A percentile compares a stretch with the other conserved stretches of the same genome.
Evolutionary conservation across 768 basidiomycete species (phyloP).

Genomic region (Austroboletus festivus): DNA sequence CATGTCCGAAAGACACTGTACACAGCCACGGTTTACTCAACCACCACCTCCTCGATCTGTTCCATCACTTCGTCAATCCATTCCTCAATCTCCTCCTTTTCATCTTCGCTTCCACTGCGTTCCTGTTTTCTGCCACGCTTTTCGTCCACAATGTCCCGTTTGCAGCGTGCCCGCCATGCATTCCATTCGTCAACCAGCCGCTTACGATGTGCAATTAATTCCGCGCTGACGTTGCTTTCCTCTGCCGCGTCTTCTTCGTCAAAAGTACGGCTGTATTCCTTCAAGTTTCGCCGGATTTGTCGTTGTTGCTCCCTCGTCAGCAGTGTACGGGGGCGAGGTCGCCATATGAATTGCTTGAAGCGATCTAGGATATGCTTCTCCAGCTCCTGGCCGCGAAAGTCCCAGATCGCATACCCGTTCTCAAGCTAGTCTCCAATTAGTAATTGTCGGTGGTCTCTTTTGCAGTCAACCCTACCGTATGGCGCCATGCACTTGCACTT

Average conservation of each 20-base stretch:
- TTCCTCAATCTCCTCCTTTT: constrained; percentile 88
- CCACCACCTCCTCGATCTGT: constrained; percentile 80
- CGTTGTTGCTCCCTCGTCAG: constrained; percentile 86
- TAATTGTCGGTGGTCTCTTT: constrained; percentile 1
- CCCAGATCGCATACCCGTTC: constrained; percentile 95
- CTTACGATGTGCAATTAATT: constrained; percentile 85
- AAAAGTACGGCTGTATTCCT: constrained; percentile 87
- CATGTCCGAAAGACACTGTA: neutral
- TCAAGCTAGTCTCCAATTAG: constrained; percentile 62
- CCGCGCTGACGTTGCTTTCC: constrained; percentile 91
- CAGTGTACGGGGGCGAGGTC: constrained; percentile 88
- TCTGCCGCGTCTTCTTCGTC: constrained; percentile 97
- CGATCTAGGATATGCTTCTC: constrained; percentile 84
- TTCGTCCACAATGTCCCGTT: constrained; percentile 61
- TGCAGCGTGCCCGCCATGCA: constrained; percentile 82
- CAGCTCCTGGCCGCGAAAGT: constrained; percentile 96
- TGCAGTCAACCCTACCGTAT: constrained; percentile 59
- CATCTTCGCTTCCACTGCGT: constrained; percentile 45
- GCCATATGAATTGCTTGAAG: constrained; percentile 99
- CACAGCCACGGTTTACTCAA: constrained; percentile 43
- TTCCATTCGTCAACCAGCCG: constrained; percentile 98
- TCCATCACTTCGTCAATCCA: constrained; percentile 93
- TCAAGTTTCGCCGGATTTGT: constrained; percentile 80
- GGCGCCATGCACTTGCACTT: constrained; percentile 92
- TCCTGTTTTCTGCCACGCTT: constrained; percentile 37